Conservation (phyloP, 768 basidiomycete genomes). For the Suillus sp. region DNA sequence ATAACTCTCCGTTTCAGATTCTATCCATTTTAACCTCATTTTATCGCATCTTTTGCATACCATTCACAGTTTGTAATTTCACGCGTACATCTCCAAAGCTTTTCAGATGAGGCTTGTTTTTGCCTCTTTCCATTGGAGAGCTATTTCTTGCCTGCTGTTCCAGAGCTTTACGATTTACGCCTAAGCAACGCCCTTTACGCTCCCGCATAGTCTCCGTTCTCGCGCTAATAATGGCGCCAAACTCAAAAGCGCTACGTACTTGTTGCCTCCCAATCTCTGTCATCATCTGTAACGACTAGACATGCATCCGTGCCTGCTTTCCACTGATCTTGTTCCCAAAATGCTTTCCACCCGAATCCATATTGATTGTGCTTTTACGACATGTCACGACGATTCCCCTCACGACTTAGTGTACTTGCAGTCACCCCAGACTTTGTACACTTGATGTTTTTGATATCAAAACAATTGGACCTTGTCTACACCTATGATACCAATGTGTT, state of each 20-base stretch:
- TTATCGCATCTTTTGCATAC: slow-evolving; percentile 37
- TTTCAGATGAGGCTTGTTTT: slow-evolving; percentile 15
- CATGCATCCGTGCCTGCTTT: slow-evolving; percentile 49
- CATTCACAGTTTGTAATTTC: slow-evolving; percentile 24
- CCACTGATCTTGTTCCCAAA: slow-evolving; percentile 36
- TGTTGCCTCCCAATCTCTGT: slow-evolving; percentile 20
- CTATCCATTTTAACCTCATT: slow-evolving; percentile 34
- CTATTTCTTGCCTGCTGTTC: slow-evolving; percentile 16
- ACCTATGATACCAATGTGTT: not conserved
- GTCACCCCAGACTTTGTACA: slow-evolving; percentile 17
- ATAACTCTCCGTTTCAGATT: slow-evolving; percentile 20
- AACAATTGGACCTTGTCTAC: not conserved
- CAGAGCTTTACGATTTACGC: slow-evolving; percentile 29
- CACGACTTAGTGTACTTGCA: slow-evolving; percentile 15
- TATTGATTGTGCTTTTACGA: slow-evolving; percentile 28
- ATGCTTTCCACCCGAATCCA: slow-evolving; percentile 34
- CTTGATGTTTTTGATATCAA: slow-evolving; percentile 10
- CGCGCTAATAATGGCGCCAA: slow-evolving; percentile 6
- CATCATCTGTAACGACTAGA: slow-evolving; percentile 72
- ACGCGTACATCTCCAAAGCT: slow-evolving; percentile 24
- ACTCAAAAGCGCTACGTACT: slow-evolving; percentile 9
- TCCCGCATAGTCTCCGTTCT: slow-evolving; percentile 17
- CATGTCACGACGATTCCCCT: slow-evolving; percentile 32
- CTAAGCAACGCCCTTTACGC: slow-evolving; percentile 30
- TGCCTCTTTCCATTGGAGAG: slow-evolving; percentile 15